Conservation (phyloP, 2,329 filamentous ascomycete genomes). For the Arachnopeziza araneosa region DNA sequence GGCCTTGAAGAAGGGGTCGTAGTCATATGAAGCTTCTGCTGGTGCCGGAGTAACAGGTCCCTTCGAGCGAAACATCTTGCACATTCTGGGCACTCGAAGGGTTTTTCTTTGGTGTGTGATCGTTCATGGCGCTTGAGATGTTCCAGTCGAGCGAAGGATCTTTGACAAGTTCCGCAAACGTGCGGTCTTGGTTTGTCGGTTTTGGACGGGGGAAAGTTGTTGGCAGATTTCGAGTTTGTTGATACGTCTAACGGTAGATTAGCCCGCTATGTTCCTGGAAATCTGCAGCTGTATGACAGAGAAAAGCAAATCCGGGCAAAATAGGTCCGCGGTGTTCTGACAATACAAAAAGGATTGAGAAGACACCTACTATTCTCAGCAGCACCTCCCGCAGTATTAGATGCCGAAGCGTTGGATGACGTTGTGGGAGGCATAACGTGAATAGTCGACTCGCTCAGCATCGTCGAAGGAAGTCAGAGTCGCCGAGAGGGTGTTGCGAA, state of each 20-base stretch:
- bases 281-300: background rate
- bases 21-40: conserved; percentile 97
- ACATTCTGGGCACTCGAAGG: conserved; percentile 95
- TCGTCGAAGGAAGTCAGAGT: conserved; percentile 16
- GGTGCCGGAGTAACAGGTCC: conserved; percentile 86
- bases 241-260: conserved; percentile 7
- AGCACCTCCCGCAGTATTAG: conserved; percentile 24
- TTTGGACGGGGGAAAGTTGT: conserved; percentile 69
- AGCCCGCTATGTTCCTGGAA: background rate
- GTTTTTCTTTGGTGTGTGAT: conserved; percentile 91
- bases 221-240: conserved; percentile 23
- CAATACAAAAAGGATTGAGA: background rate
- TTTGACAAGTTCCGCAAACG: conserved; percentile 82
- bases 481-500: conserved; percentile 13
- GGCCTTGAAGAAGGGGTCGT: conserved; percentile 82
- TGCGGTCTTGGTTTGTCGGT: conserved; percentile 97
- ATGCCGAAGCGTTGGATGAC: conserved; percentile 21
- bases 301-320: background rate
- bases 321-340: background rate
- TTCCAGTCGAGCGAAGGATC: conserved; percentile 91
- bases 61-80: conserved; percentile 89
- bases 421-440: conserved; percentile 28
- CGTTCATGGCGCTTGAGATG: conserved; percentile 96
- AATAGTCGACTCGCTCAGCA: conserved; percentile 25
- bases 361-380: conserved; percentile 27